Evolutionary conservation across 2,329 filamentous ascomycete species (phyloP).

Genomic region (Fusarium sp.): DNA sequence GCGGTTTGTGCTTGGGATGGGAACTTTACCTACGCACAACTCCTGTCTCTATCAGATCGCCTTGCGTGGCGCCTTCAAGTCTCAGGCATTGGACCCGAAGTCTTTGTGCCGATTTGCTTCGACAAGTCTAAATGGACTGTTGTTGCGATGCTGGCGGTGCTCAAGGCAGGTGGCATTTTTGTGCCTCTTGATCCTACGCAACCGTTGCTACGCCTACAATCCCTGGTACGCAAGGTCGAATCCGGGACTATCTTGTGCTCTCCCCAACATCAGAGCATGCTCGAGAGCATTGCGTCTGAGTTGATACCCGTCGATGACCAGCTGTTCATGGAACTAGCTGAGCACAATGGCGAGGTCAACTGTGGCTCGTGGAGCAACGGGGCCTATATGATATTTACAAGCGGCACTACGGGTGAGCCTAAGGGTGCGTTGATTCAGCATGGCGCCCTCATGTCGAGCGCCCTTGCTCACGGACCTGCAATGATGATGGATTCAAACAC

Average conservation of each 20-base stretch:
- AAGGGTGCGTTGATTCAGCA: slow-evolving; percentile 43
- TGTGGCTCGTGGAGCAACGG: slow-evolving; percentile 24
- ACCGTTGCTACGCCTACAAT: slow-evolving; percentile 30
- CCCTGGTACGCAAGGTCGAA: slow-evolving; percentile 31
- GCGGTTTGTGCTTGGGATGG: slow-evolving; percentile 62
- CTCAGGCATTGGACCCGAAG: slow-evolving; percentile 44
- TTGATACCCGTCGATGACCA: slow-evolving; percentile 35
- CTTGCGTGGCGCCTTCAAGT: slow-evolving; percentile 48
- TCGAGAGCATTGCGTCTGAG: slow-evolving; percentile 23
- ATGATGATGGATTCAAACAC: slow-evolving; percentile 45
- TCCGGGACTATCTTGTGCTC: slow-evolving; percentile 39
- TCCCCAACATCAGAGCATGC: slow-evolving; percentile 30
- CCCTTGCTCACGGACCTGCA: slow-evolving; percentile 32
- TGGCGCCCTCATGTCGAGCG: slow-evolving; percentile 35
- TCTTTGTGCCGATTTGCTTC: slow-evolving; percentile 46
- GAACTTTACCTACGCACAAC: slow-evolving; percentile 55
- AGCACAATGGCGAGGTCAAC: neutral
- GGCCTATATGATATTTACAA: slow-evolving; percentile 44
- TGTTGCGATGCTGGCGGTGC: slow-evolving; percentile 45
- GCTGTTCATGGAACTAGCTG: slow-evolving; percentile 15
- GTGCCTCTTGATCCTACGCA: slow-evolving; percentile 43
- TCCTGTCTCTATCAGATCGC: slow-evolving; percentile 54
- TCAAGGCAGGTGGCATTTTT: slow-evolving; percentile 46
- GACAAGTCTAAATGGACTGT: slow-evolving; percentile 49
- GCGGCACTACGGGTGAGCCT: slow-evolving; percentile 34